Base-by-base conservation (phyloP, 805 yeast genomes). In the Saccharomycopsis guyanensis region DNA sequence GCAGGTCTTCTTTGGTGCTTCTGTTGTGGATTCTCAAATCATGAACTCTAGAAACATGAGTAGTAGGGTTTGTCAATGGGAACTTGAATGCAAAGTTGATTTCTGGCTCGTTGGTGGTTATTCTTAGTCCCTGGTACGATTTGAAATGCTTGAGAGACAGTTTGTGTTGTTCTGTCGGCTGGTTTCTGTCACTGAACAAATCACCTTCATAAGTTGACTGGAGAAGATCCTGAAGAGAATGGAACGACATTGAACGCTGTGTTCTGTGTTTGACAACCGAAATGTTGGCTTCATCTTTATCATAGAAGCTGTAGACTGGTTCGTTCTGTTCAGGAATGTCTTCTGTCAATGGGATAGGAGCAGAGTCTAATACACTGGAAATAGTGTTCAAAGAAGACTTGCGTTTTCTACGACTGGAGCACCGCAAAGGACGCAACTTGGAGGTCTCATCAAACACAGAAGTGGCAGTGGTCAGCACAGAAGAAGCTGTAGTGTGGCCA, bases 371-470 rank as follows among this genome's bases (percentile, higher is more conserved):
- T 40, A n/a, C 48, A 34, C 44, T 45, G 15, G 22, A 38, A 8
- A 45, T 39, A 22, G 43, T 39, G 37, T 33, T 33, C 20, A 45
- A 15, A 10, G 42, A 45, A 3, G 49, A 42, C 20, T 37, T 24
- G 29, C 52, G 25, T 15, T 50, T 50, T 40, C 42, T 40, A 27
- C 41, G 47, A 22, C 43, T 40, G 2, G 49, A 44, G 37, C 53
- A 50, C 29, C 49, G 38, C 20, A 50, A 38, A n/a, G 53, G 53
- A 35, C 47, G 37, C 10, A 50, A 36, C 38, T 45, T 42, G 12
- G 45, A 27, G 13, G 49, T 47, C 27, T 47, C 52, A 22, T 50
- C 53, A 31, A 47, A 50, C 8, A 50, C 33, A 8, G 49, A 43
- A 3, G 53, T 47, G 10, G 49, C 49, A 8, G 46, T 22, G 2